Conservation (phyloP, 2,329 filamentous ascomycete genomes). For the Aureobasidium namibiae region DNA sequence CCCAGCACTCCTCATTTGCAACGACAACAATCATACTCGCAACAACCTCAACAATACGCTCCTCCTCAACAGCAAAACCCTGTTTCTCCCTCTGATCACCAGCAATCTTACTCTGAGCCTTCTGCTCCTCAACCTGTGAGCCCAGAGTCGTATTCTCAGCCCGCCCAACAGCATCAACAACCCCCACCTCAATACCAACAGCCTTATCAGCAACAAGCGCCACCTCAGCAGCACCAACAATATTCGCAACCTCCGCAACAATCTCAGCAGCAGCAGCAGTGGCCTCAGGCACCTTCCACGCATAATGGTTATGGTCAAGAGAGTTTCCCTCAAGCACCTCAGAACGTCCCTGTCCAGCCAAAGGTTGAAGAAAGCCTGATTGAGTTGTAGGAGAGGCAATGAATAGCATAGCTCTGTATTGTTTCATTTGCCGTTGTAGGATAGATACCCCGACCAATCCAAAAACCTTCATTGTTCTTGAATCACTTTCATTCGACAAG, state of each 20-base stretch:
- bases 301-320: slow-evolving; percentile 27
- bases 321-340: slow-evolving; percentile 26
- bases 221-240: slow-evolving; percentile 20
- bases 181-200: slow-evolving; percentile 19
- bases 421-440: neutral
- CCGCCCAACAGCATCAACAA: slow-evolving; percentile 28
- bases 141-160: slow-evolving; percentile 17
- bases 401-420: neutral
- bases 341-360: slow-evolving; percentile 22
- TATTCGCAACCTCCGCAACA: slow-evolving; percentile 19
- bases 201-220: slow-evolving; percentile 19
- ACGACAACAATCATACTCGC: slow-evolving; percentile 17
- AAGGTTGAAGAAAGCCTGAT: slow-evolving; percentile 28
- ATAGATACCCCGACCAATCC: neutral
- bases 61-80: slow-evolving; percentile 27
- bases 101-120: slow-evolving; percentile 25
- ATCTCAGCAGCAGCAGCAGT: slow-evolving; percentile 20
- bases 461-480: neutral
- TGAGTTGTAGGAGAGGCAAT: slow-evolving; percentile 20
- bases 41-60: slow-evolving; percentile 1
- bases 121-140: slow-evolving; percentile 1
- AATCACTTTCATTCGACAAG: no score
- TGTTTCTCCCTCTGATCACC: slow-evolving; percentile 25
- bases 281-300: slow-evolving; percentile 26
- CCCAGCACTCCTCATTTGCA: slow-evolving; percentile 20